A percentile compares a stretch with the other conserved stretches of the same genome.
Evolutionary conservation across 148 eudicot species (phyloP).

Genomic region (Persicaria maculosa): DNA sequence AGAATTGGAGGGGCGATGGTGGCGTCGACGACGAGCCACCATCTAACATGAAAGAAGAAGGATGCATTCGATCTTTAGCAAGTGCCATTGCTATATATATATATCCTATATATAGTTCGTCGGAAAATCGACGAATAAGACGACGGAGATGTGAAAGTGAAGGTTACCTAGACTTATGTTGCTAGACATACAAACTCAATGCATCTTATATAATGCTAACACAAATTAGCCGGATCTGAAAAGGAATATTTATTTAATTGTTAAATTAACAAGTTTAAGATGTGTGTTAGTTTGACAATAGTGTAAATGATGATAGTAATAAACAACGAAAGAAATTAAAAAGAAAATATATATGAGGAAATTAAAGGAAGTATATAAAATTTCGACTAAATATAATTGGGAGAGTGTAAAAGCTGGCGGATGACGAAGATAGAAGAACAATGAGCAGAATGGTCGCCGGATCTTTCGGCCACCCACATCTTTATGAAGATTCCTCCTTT

Average conservation of each 20-base stretch:
- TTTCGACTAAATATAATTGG: no score
- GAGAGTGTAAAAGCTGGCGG: no score
- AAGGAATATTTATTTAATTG: neutral
- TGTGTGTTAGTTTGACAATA: neutral
- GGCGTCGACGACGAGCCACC: neutral
- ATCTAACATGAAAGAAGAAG: constrained; percentile 3
- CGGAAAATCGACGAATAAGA: neutral
- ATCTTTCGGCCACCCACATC: constrained; percentile 67
- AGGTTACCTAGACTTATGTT: neutral
- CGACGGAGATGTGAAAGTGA: neutral
- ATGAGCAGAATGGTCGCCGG: constrained; percentile 64
- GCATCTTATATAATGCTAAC: neutral
- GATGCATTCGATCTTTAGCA: constrained; percentile 9
- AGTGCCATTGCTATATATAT: constrained; percentile 1
- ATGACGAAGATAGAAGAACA: no score
- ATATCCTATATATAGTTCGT: neutral
- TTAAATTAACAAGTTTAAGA: neutral
- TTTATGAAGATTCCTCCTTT: constrained; percentile 12
- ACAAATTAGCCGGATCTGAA: neutral
- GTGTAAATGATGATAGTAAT: no score
- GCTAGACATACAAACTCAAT: neutral
- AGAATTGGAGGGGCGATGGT: constrained; percentile 4
- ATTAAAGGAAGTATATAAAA: no score
- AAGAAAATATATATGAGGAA: no score
- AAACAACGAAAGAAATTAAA: no score